Evolutionary conservation across 768 basidiomycete species (phyloP).

Genomic region (Suillus sp.): DNA sequence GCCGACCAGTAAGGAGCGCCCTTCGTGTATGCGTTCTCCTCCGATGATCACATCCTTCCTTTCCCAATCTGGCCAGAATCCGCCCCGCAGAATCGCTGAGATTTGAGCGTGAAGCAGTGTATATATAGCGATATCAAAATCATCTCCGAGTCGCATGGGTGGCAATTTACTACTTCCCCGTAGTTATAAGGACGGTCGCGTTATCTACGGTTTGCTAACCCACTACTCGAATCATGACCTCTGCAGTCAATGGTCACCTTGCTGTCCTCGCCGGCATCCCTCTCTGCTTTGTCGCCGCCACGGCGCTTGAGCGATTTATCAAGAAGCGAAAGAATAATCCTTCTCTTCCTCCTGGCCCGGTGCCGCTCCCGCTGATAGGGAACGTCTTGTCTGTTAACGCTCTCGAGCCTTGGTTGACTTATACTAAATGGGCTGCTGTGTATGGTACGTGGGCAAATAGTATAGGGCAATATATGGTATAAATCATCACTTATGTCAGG

Average conservation of each 20-base stretch:
- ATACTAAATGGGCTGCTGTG: neutral
- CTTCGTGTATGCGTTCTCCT: too few species aligned
- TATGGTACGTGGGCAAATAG: conserved; percentile 19
- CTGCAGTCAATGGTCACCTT: neutral
- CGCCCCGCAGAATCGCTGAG: too few species aligned
- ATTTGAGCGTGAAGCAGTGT: too few species aligned
- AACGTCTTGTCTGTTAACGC: neutral
- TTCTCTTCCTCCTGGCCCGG: neutral
- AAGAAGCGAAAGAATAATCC: neutral
- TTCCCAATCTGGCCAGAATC: too few species aligned
- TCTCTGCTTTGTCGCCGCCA: neutral
- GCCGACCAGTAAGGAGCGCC: too few species aligned
- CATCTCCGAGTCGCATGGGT: too few species aligned
- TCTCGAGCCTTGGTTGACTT: neutral
- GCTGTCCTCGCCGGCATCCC: neutral
- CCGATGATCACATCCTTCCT: too few species aligned
- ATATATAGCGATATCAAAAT: too few species aligned
- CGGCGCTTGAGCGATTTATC: neutral
- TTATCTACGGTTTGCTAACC: neutral
- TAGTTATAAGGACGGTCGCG: neutral
- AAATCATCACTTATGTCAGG: neutral
- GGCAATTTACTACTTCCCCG: too few species aligned
- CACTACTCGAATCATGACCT: neutral
- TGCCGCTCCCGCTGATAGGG: neutral
- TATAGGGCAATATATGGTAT: neutral